phyloP scores from a whole-genome alignment of 495 filamentous ascomycete genomes.

The Hypoxylon perforatum region DNA sequence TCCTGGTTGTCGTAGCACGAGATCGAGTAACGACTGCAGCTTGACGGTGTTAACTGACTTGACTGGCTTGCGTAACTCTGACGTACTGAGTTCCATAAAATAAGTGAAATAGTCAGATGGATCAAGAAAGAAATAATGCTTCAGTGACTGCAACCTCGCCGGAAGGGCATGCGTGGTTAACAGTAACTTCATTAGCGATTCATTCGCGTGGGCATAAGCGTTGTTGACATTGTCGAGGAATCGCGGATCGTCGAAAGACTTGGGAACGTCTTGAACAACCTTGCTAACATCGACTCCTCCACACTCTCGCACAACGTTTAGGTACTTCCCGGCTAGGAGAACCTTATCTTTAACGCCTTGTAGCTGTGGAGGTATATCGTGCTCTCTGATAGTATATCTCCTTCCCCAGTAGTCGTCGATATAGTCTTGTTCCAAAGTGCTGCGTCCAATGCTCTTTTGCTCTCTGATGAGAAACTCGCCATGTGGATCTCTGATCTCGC shows the following conservation, averaged over 20 bases:
- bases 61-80: constrained; percentile 88
- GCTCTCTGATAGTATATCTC: constrained; percentile 90
- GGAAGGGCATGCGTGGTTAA: constrained; percentile 92
- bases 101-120: constrained; percentile 98
- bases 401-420: constrained; percentile 99
- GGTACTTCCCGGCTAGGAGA: constrained; percentile 92
- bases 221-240: constrained; percentile 95
- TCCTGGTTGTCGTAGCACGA: constrained; percentile 93
- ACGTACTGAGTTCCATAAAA: constrained; percentile 89
- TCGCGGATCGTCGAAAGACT: constrained; percentile 87
- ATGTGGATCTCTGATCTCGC: constrained; percentile 93
- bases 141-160: constrained; percentile 84
- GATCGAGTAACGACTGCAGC: constrained; percentile 90
- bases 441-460: constrained; percentile 92
- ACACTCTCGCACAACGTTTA: constrained; percentile 97
- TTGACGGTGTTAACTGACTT: constrained; percentile 90
- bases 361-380: constrained; percentile 91
- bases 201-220: constrained; percentile 95
- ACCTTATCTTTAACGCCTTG: constrained; percentile 94
- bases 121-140: constrained; percentile 99
- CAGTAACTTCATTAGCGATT: constrained; percentile 89
- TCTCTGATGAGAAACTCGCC: constrained; percentile 95
- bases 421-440: constrained; percentile 92
- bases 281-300: constrained; percentile 95
- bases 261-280: constrained; percentile 85